These are phyloP conservation scores for Rhodotorula diobovata DNA, from an alignment of 768 basidiomycete genomes.

Conservation along the genomic window DNA sequence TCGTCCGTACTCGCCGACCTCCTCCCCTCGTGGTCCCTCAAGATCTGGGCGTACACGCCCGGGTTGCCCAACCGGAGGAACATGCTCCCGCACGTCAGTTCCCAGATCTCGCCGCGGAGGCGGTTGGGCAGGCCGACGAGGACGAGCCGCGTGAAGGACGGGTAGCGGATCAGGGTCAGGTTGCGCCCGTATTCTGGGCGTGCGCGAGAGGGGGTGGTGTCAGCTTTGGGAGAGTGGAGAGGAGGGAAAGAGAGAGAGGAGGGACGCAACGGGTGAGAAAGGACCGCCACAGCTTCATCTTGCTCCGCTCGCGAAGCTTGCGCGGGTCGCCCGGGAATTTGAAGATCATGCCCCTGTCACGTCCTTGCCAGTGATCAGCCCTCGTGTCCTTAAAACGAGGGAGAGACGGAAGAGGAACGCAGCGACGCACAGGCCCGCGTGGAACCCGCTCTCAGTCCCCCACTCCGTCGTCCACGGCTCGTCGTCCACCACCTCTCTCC, in stretches of 20 bases:
- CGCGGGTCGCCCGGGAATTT: constrained; percentile 90
- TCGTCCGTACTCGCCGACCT: constrained; percentile 89
- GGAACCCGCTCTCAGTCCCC: constrained; percentile 44
- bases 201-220: constrained; percentile 7
- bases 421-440: constrained; percentile 26
- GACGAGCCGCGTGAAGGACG: constrained; percentile 91
- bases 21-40: constrained; percentile 71
- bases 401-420: background rate
- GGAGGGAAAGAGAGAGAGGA: background rate
- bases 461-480: constrained; percentile 49
- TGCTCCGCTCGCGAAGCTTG: constrained; percentile 87
- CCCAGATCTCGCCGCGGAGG: constrained; percentile 96
- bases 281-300: constrained; percentile 89
- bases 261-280: constrained; percentile 68
- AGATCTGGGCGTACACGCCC: constrained; percentile 68
- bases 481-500: constrained; percentile 42
- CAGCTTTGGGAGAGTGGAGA: background rate
- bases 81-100: constrained; percentile 87
- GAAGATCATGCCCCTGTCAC: constrained; percentile 50
- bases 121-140: constrained; percentile 95
- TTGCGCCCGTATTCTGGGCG: constrained; percentile 79
- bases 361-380: background rate
- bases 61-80: constrained; percentile 84
- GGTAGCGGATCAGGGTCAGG: constrained; percentile 90
- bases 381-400: background rate